phyloP scores from a whole-genome alignment of 78 protist genomes.

The Ministeria vibrans region DNA sequence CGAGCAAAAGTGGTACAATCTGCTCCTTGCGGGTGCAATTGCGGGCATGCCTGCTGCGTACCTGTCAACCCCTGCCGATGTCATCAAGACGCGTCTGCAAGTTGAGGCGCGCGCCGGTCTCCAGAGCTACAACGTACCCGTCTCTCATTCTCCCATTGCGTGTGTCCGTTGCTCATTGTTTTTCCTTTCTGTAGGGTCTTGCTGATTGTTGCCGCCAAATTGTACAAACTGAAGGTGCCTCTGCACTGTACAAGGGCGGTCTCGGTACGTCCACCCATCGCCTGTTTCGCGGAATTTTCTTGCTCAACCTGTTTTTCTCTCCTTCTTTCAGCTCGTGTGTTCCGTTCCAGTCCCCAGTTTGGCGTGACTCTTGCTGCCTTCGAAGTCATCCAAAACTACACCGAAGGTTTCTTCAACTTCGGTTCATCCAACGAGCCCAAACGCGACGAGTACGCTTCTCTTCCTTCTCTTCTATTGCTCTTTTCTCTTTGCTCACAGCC shows the following conservation, averaged over 20 bases:
- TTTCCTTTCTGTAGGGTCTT: too few species aligned
- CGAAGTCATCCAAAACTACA: conserved; percentile 44
- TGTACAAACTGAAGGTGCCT: conserved; percentile 47
- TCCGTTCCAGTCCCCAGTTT: conserved; percentile 65
- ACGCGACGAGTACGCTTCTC: too few species aligned
- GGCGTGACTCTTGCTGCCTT: conserved; percentile 67
- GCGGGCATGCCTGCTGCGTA: conserved; percentile 69
- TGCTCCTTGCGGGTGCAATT: conserved; percentile 57
- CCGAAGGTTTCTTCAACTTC: not conserved
- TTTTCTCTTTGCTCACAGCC: too few species aligned
- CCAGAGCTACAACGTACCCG: conserved; percentile 45
- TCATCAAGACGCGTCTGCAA: conserved; percentile 72
- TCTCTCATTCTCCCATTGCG: too few species aligned
- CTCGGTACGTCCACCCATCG: conserved; percentile 20
- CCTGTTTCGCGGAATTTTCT: not conserved
- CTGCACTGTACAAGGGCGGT: conserved; percentile 67
- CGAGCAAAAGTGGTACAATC: too few species aligned
- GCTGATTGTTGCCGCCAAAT: conserved; percentile 53
- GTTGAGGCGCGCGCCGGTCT: conserved; percentile 64
- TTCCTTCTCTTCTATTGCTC: too few species aligned
- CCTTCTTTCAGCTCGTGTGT: conserved; percentile 15
- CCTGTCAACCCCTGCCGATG: conserved; percentile 66
- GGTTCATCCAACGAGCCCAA: too few species aligned
- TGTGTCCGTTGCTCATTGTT: too few species aligned
- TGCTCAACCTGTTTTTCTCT: not conserved